A percentile compares a stretch with the other conserved stretches of the same genome.
Evolutionary conservation across 2,329 filamentous ascomycete genomes (phyloP).

Genomic region (Metarhizium rileyi): DNA sequence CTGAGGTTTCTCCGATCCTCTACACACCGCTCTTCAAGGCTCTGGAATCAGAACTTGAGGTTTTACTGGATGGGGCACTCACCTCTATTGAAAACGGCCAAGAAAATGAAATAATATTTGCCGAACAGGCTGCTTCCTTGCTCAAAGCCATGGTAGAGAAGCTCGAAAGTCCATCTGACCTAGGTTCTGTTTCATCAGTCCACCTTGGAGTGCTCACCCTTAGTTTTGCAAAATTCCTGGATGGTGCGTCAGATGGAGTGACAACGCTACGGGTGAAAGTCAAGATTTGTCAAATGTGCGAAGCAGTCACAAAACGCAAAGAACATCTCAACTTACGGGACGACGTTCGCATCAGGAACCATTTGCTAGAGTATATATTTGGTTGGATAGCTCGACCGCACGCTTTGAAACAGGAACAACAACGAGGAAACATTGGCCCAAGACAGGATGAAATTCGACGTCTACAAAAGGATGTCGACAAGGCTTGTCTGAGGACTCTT

Average conservation of each 20-base stretch:
- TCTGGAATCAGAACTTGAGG: constrained; percentile 54
- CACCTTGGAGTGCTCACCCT: constrained; percentile 55
- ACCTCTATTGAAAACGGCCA: constrained; percentile 41
- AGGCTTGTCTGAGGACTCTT: constrained; percentile 54
- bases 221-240: constrained; percentile 58
- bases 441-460: constrained; percentile 47
- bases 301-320: constrained; percentile 55
- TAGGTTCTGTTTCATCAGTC: constrained; percentile 51
- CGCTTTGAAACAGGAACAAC: constrained; percentile 35
- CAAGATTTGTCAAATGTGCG: constrained; percentile 58
- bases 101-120: constrained; percentile 55
- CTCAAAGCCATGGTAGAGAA: constrained; percentile 55
- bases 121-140: constrained; percentile 56
- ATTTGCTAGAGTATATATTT: constrained; percentile 58
- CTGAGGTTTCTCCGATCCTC: constrained; percentile 51
- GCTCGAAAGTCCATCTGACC: constrained; percentile 52
- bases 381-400: constrained; percentile 57
- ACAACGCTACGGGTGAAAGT: constrained; percentile 56
- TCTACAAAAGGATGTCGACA: constrained; percentile 56
- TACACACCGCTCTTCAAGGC: constrained; percentile 55
- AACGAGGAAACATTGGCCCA: constrained; percentile 25
- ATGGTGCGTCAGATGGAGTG: constrained; percentile 44
- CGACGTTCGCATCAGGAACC: constrained; percentile 59
- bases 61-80: constrained; percentile 48
- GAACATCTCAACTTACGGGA: constrained; percentile 60